phyloP scores from a whole-genome alignment of 176 grass and related monocot genomes.

The Cenchrus fungigraminus region DNA sequence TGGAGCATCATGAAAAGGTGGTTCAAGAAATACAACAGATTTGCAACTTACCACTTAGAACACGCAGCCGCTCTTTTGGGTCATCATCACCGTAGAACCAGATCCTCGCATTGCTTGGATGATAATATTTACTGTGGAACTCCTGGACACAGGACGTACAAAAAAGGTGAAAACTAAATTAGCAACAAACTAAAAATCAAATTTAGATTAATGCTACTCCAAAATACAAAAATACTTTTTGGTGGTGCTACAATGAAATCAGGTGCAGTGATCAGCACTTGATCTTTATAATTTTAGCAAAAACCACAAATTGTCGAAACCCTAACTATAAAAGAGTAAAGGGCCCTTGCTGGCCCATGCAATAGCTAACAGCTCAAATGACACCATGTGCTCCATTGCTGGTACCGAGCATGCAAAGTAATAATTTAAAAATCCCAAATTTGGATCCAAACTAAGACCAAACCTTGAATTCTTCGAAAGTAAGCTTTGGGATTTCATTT shows the following conservation, averaged over 20 bases:
- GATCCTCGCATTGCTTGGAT: constrained; percentile 95
- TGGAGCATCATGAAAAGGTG: constrained; percentile 26
- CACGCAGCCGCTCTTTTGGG: constrained; percentile 67
- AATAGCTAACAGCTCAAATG: not conserved
- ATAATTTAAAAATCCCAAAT: constrained; percentile 20
- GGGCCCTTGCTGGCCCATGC: not conserved
- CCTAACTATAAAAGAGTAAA: constrained; percentile 24
- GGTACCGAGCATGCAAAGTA: not conserved
- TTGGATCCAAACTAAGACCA: constrained; percentile 43
- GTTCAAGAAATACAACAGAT: constrained; percentile 28
- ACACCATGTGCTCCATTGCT: not conserved
- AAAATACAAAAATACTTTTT: not conserved
- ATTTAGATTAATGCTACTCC: constrained; percentile 12
- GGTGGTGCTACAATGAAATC: constrained; percentile 2
- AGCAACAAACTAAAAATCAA: constrained; percentile 22
- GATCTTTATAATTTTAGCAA: constrained; percentile 11
- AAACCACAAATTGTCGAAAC: constrained; percentile 13
- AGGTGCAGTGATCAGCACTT: constrained; percentile 10
- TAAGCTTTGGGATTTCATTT: constrained; percentile 95
- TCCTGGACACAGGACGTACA: constrained; percentile 56
- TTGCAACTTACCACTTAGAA: constrained; percentile 79
- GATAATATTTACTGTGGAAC: constrained; percentile 91
- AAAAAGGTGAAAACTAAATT: constrained; percentile 39
- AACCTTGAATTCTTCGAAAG: constrained; percentile 99
- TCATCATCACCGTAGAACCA: constrained; percentile 99